A percentile compares a stretch with the other conserved stretches of the same genome.
phyloP scores from a whole-genome alignment of 768 basidiomycete species.

The Mycena rebaudengoi region DNA sequence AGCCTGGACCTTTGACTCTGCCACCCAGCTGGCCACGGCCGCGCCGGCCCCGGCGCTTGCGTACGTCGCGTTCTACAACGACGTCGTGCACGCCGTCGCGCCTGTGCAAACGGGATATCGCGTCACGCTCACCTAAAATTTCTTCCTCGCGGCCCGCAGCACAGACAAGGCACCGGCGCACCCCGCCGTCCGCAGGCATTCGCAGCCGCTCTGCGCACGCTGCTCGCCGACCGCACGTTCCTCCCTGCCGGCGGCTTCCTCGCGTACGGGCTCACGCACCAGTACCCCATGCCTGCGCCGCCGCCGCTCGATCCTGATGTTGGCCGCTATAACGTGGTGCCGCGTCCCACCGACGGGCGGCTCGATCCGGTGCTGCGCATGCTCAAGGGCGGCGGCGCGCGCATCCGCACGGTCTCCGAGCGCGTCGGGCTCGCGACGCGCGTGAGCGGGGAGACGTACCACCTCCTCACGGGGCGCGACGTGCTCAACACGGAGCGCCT shows the following conservation, averaged over 20 bases:
- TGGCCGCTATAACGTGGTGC: too few species aligned
- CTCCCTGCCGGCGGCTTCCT: not conserved
- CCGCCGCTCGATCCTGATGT: too few species aligned
- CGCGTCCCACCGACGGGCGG: not conserved
- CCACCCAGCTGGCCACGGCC: conserved; percentile 3
- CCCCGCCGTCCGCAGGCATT: not conserved
- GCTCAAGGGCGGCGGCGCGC: conserved; percentile 17
- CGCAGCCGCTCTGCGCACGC: not conserved
- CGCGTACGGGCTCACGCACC: conserved; percentile 8
- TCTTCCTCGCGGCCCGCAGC: conserved; percentile 32
- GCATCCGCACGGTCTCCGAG: conserved; percentile 1
- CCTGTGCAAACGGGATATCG: conserved; percentile 51
- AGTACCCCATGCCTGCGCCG: conserved; percentile 7
- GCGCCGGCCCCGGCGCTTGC: conserved; percentile 4
- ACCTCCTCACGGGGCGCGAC: not conserved
- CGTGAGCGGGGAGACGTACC: too few species aligned
- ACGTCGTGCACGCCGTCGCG: conserved; percentile 56
- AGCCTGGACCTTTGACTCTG: conserved; percentile 47
- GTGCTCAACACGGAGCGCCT: not conserved
- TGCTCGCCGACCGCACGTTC: not conserved
- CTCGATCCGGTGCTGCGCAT: not conserved
- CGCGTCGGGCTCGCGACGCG: not conserved
- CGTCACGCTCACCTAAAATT: conserved; percentile 55
- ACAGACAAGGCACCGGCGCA: not conserved
- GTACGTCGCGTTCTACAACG: conserved; percentile 53